Evolutionary conservation across 2,329 filamentous ascomycete genomes (phyloP).

Genomic region (Tolypocladium tropicale): DNA sequence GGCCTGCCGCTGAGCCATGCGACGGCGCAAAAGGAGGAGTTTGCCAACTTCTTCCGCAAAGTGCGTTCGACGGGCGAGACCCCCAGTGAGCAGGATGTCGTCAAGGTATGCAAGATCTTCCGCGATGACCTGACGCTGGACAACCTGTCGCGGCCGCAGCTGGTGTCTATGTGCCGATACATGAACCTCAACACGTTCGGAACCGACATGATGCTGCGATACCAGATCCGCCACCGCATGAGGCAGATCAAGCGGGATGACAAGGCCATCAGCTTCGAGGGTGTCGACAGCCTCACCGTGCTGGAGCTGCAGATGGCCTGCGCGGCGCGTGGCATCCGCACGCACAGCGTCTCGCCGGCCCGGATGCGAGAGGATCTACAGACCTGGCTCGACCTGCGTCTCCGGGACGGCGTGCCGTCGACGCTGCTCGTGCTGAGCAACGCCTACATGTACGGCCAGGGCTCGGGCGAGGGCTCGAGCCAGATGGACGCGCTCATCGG

Average conservation of each 20-base stretch:
- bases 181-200: constrained; percentile 97
- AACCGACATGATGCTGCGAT: constrained; percentile 94
- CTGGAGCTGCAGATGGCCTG: constrained; percentile 87
- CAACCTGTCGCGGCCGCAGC: constrained; percentile 88
- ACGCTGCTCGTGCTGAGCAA: constrained; percentile 93
- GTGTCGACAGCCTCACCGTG: constrained; percentile 87
- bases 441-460: constrained; percentile 91
- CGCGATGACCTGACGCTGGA: constrained; percentile 95
- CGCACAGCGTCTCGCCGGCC: constrained; percentile 81
- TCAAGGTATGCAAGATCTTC: constrained; percentile 98
- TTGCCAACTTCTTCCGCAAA: constrained; percentile 95
- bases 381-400: constrained; percentile 86
- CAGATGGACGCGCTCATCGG: constrained; percentile 91
- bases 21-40: constrained; percentile 86
- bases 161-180: constrained; percentile 96
- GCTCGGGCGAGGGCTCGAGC: constrained; percentile 75
- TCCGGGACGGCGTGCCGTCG: constrained; percentile 91
- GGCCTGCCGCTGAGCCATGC: constrained; percentile 77
- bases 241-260: constrained; percentile 98
- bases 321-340: constrained; percentile 83
- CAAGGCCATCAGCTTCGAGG: constrained; percentile 85
- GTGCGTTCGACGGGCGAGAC: constrained; percentile 83
- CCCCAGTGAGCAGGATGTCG: constrained; percentile 81
- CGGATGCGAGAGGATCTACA: constrained; percentile 81
- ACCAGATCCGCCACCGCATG: constrained; percentile 96